These are phyloP conservation scores for Psilocybe cubensis DNA, from an alignment of 768 basidiomycete species.

Conservation along the genomic window DNA sequence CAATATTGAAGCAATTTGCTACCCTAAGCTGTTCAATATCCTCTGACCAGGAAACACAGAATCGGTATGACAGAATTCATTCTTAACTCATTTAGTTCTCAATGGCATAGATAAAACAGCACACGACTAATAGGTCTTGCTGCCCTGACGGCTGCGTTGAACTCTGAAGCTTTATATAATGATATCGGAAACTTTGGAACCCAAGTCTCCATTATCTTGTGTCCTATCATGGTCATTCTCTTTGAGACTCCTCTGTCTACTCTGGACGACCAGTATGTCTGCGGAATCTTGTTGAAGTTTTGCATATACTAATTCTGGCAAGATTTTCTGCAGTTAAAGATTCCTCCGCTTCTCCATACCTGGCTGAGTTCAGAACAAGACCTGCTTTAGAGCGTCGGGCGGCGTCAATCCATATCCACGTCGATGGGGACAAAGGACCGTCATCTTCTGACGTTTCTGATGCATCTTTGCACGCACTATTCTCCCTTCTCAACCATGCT, in stretches of 20 bases:
- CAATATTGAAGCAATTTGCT: constrained; percentile 67
- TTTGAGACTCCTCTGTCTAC: constrained; percentile 60
- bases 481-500: constrained; percentile 73
- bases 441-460: constrained; percentile 72
- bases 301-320: constrained; percentile 1
- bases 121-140: constrained; percentile 87
- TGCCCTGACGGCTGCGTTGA: constrained; percentile 77
- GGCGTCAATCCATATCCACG: constrained; percentile 85
- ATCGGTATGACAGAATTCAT: constrained; percentile 53
- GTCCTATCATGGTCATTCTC: constrained; percentile 70
- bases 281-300: constrained; percentile 14
- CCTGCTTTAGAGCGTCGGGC: constrained; percentile 83
- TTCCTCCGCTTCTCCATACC: constrained; percentile 73
- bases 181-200: constrained; percentile 70
- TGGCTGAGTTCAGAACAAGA: constrained; percentile 82
- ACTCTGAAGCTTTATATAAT: constrained; percentile 83
- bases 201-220: constrained; percentile 73
- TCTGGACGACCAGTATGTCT: constrained; percentile 71
- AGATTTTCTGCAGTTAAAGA: constrained; percentile 70
- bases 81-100: not conserved
- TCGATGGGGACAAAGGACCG: constrained; percentile 89
- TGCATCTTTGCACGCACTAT: constrained; percentile 72
- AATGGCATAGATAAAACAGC: constrained; percentile 38
- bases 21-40: constrained; percentile 54
- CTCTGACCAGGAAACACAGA: constrained; percentile 71